These are phyloP conservation scores for Phytophthora cryptogea DNA, from an alignment of 352 stramenopile species.

Conservation along the genomic window DNA sequence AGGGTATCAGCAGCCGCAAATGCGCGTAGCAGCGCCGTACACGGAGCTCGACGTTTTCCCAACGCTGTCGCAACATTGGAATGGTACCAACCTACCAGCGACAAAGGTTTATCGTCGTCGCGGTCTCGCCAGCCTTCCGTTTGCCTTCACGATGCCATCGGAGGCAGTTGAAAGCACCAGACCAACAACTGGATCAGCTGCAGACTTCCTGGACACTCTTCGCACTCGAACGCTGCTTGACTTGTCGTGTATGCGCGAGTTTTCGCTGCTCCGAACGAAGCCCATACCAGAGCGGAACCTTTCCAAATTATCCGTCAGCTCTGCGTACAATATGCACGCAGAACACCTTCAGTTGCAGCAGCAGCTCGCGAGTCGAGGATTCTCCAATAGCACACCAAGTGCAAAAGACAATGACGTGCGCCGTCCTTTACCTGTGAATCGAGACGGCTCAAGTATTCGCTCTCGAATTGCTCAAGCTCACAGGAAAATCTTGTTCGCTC, in stretches of 20 bases:
- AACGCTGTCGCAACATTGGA: not conserved
- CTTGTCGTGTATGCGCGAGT: constrained; percentile 59
- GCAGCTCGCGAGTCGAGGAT: constrained; percentile 14
- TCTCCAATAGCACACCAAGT: constrained; percentile 2
- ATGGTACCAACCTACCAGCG: not conserved
- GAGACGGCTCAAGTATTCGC: constrained; percentile 7
- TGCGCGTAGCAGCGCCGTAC: constrained; percentile 13
- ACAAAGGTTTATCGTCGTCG: constrained; percentile 10
- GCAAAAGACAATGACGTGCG: not conserved
- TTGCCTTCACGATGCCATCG: constrained; percentile 24
- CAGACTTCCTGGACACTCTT: constrained; percentile 37
- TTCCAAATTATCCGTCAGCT: constrained; percentile 41
- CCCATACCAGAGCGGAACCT: constrained; percentile 46
- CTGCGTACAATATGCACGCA: constrained; percentile 50
- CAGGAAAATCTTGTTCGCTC: constrained; percentile 9
- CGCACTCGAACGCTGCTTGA: constrained; percentile 50
- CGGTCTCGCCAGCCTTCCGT: constrained; percentile 27
- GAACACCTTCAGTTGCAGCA: constrained; percentile 51
- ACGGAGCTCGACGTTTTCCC: constrained; percentile 34
- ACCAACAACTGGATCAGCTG: constrained; percentile 3
- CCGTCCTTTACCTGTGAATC: constrained; percentile 13
- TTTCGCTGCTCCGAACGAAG: constrained; percentile 44
- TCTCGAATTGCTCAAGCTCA: constrained; percentile 19
- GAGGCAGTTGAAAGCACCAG: constrained; percentile 9
- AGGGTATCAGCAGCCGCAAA: constrained; percentile 6